These are phyloP conservation scores for Penicillium sp. DNA, from an alignment of 2,329 filamentous ascomycete species.

Conservation along the genomic window DNA sequence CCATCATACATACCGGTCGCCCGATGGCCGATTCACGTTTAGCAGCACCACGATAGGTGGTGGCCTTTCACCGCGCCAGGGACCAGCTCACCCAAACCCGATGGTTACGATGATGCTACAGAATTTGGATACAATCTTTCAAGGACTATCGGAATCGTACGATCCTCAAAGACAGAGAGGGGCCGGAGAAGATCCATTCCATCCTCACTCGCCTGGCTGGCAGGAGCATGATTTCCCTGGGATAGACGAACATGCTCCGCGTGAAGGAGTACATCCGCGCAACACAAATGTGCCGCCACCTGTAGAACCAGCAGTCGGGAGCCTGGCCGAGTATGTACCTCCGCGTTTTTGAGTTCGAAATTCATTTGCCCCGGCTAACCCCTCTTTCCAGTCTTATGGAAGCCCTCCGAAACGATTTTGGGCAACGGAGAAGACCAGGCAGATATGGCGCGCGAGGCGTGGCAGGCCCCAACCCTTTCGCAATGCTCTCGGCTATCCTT, in stretches of 20 bases:
- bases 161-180: conserved; percentile 13
- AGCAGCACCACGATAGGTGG: conserved; percentile 34
- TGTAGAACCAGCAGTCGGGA: conserved; percentile 46
- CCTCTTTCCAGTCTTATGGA: conserved; percentile 27
- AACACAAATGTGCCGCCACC: conserved; percentile 52
- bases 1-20: conserved; percentile 45
- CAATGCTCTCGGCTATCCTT: conserved; percentile 45
- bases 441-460: conserved; percentile 21
- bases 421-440: neutral
- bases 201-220: conserved; percentile 12
- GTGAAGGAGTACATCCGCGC: conserved; percentile 47
- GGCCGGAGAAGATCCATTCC: conserved; percentile 8
- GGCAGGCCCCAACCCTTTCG: conserved; percentile 40
- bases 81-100: conserved; percentile 12
- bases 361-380: conserved; percentile 6
- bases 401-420: conserved; percentile 25
- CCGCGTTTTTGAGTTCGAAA: neutral
- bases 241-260: conserved; percentile 10
- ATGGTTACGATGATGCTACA: conserved; percentile 34
- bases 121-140: conserved; percentile 48
- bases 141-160: conserved; percentile 42
- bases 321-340: conserved; percentile 48
- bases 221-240: conserved; percentile 6
- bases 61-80: conserved; percentile 18
- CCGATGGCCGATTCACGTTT: conserved; percentile 46